phyloP scores from a whole-genome alignment of 192 early-diverging fungal species.

The Backusella luteola region DNA sequence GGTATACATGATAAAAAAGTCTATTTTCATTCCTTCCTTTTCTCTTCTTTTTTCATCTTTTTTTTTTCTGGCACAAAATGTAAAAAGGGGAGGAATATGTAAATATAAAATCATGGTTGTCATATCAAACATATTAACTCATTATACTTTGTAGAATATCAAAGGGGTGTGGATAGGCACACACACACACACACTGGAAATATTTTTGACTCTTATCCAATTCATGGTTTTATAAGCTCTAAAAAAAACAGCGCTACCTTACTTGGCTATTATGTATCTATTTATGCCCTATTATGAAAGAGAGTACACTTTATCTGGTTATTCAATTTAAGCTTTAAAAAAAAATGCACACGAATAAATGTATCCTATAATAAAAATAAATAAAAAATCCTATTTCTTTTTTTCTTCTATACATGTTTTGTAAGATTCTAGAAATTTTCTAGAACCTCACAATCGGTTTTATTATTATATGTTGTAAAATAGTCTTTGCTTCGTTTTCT shows the following conservation, averaged over 20 bases:
- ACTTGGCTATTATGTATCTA: neutral
- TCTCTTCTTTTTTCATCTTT: neutral
- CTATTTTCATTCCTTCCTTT: neutral
- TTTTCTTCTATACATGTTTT: too few species aligned
- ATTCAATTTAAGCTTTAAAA: neutral
- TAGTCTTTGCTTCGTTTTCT: neutral
- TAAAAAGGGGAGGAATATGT: neutral
- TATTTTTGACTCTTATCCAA: neutral
- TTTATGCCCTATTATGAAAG: neutral
- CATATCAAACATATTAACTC: too few species aligned
- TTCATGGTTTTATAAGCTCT: neutral
- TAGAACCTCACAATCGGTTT: neutral
- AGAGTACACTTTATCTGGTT: neutral
- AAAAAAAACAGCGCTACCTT: neutral
- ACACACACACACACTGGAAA: neutral
- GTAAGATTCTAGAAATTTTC: neutral
- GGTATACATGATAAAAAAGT: neutral
- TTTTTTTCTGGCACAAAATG: neutral
- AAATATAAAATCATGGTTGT: too few species aligned
- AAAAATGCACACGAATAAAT: neutral
- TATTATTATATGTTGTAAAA: neutral
- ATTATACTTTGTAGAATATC: too few species aligned
- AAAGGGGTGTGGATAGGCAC: too few species aligned
- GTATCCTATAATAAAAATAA: neutral
- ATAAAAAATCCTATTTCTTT: neutral